Conservation (phyloP, 2,329 filamentous ascomycete species). For the Colletotrichum spinosum region DNA sequence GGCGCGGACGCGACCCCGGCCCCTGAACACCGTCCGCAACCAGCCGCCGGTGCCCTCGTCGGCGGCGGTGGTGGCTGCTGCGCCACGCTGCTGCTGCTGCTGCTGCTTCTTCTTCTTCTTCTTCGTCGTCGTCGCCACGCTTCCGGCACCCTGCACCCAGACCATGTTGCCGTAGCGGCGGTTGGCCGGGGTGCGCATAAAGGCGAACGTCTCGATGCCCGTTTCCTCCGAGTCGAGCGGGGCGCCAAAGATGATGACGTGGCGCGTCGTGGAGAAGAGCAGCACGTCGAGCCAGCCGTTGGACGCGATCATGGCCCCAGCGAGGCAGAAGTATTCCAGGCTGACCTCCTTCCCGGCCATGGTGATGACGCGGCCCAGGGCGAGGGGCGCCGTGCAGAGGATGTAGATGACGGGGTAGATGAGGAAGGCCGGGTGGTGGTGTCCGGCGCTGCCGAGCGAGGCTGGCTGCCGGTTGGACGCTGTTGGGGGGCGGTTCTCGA, state of each 20-base stretch:
- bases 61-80: not conserved
- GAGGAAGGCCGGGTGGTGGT: slow-evolving; percentile 54
- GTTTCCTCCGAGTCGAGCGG: slow-evolving; percentile 28
- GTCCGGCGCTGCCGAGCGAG: slow-evolving; percentile 4
- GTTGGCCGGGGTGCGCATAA: slow-evolving; percentile 32
- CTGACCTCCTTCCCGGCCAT: slow-evolving; percentile 62
- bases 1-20: not conserved
- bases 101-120: slow-evolving; percentile 7
- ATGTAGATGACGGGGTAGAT: slow-evolving; percentile 73
- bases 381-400: slow-evolving; percentile 70
- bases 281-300: slow-evolving; percentile 60
- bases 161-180: slow-evolving; percentile 35
- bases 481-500: not conserved
- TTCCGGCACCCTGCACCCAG: slow-evolving; percentile 34
- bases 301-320: slow-evolving; percentile 62
- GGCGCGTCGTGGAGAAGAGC: slow-evolving; percentile 52
- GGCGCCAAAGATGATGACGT: slow-evolving; percentile 48
- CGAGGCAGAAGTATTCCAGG: slow-evolving; percentile 61
- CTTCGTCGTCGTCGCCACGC: not conserved
- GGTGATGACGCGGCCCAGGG: slow-evolving; percentile 66
- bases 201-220: slow-evolving; percentile 33
- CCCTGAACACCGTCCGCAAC: slow-evolving; percentile 25
- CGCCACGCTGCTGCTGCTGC: slow-evolving; percentile 23
- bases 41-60: slow-evolving; percentile 31
- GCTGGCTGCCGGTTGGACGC: slow-evolving; percentile 1